Evolutionary conservation across 1,139 yeast genomes (phyloP).

Genomic region (Blastobotrys raffinosifermentans): DNA sequence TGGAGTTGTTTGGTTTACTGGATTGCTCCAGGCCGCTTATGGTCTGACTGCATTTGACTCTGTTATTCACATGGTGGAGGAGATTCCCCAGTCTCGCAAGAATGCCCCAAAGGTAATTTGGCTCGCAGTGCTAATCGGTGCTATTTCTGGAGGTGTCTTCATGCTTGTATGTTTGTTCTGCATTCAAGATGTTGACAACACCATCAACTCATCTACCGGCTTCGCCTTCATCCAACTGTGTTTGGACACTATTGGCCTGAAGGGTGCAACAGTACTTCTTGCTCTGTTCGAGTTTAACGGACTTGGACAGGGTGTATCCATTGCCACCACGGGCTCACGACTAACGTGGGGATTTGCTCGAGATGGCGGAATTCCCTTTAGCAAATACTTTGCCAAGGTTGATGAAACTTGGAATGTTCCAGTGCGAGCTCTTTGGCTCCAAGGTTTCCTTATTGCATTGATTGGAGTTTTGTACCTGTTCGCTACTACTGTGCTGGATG

Average conservation of each 20-base stretch:
- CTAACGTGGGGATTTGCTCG: constrained; percentile 77
- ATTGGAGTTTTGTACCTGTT: constrained; percentile 61
- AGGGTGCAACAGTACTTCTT: constrained; percentile 39
- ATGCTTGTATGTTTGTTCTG: constrained; percentile 62
- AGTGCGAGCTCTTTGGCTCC: constrained; percentile 59
- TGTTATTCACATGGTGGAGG: constrained; percentile 76
- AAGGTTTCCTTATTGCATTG: constrained; percentile 56
- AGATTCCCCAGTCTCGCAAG: constrained; percentile 67
- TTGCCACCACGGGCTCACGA: constrained; percentile 71
- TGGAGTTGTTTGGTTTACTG: constrained; percentile 37
- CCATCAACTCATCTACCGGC: constrained; percentile 51
- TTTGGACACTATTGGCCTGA: constrained; percentile 66
- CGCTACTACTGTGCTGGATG: constrained; percentile 71
- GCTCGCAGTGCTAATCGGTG: constrained; percentile 57
- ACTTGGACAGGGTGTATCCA: constrained; percentile 19
- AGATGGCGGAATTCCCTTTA: constrained; percentile 73
- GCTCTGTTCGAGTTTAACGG: constrained; percentile 18
- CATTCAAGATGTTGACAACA: constrained; percentile 61
- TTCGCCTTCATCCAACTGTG: constrained; percentile 63
- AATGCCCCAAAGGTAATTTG: constrained; percentile 72
- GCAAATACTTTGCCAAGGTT: constrained; percentile 58
- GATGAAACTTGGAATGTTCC: constrained; percentile 58
- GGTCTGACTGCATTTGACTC: constrained; percentile 80
- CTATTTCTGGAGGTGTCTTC: constrained; percentile 62
- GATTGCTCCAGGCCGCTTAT: constrained; percentile 72